Evolutionary conservation across 805 yeast genomes (phyloP).

Genomic region (Hanseniaspora nectarophila): DNA sequence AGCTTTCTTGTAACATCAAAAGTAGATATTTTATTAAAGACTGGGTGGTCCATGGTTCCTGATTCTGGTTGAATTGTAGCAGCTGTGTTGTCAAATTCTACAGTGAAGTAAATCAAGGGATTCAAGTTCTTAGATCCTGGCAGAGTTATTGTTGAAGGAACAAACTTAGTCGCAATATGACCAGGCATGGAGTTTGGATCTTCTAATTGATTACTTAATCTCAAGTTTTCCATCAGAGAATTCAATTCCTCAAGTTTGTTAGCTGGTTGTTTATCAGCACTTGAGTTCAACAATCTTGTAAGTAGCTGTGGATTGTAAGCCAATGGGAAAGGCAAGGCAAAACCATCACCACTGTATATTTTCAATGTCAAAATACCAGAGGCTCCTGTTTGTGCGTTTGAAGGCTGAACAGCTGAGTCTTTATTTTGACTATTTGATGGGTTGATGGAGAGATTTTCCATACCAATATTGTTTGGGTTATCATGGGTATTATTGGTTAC

Average conservation of each 20-base stretch:
- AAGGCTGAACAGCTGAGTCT: neutral
- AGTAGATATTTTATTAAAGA: constrained; percentile 78
- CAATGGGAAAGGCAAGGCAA: constrained; percentile 59
- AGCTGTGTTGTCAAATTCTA: constrained; percentile 91
- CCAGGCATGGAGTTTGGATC: constrained; percentile 21
- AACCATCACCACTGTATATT: constrained; percentile 55
- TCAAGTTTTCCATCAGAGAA: constrained; percentile 14
- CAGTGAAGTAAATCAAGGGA: constrained; percentile 68
- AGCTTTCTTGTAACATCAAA: constrained; percentile 68
- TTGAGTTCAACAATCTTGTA: constrained; percentile 50
- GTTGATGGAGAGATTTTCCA: neutral
- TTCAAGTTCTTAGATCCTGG: constrained; percentile 46
- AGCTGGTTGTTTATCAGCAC: constrained; percentile 11
- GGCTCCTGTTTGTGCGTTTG: constrained; percentile 13
- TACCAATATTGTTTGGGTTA: neutral
- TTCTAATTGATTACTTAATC: constrained; percentile 16
- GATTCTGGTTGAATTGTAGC: constrained; percentile 76
- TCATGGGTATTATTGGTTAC: neutral
- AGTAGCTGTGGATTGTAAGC: constrained; percentile 52
- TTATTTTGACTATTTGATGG: neutral
- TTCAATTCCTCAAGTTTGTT: constrained; percentile 23
- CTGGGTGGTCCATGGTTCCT: constrained; percentile 66
- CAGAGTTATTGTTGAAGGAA: constrained; percentile 45
- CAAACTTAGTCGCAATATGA: constrained; percentile 25
- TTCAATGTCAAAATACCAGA: constrained; percentile 65